Conservation (phyloP, 768 basidiomycete species). For the Boletus fagicola region DNA sequence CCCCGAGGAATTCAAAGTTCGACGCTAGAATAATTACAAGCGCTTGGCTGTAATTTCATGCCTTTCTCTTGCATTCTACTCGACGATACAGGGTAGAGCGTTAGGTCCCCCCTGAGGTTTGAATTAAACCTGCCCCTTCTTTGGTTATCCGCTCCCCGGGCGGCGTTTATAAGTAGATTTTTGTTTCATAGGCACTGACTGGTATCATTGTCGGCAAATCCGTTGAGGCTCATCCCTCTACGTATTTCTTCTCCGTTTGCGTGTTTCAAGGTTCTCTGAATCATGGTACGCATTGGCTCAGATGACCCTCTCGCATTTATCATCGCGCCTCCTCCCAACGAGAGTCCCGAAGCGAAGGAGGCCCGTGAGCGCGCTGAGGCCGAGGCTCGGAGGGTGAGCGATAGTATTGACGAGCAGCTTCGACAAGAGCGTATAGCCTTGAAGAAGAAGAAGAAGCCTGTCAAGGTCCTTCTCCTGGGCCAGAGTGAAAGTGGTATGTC, state of each 20-base stretch:
- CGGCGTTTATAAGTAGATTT: too few species aligned
- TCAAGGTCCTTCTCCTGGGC: constrained; percentile 73
- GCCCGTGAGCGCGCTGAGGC: constrained; percentile 59
- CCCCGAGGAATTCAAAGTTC: background rate
- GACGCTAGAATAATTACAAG: background rate
- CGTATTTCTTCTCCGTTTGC: too few species aligned
- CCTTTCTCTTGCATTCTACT: too few species aligned
- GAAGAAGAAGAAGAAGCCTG: constrained; percentile 63
- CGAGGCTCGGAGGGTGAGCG: constrained; percentile 61
- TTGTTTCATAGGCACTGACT: too few species aligned
- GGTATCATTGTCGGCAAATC: background rate
- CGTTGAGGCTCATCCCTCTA: background rate
- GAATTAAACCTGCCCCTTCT: background rate
- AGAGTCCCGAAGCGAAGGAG: constrained; percentile 55
- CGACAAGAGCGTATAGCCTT: constrained; percentile 55
- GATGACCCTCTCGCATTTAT: constrained; percentile 64
- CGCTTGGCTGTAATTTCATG: background rate
- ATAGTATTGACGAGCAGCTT: constrained; percentile 75
- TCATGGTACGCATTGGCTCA: constrained; percentile 35
- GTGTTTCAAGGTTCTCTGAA: background rate
- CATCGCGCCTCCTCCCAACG: constrained; percentile 62
- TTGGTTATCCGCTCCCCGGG: background rate
- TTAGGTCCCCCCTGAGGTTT: background rate
- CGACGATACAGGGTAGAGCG: background rate
- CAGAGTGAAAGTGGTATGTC: constrained; percentile 66